These are phyloP conservation scores for Nakazawaea pomicola DNA, from an alignment of 805 yeast species.

Conservation along the genomic window DNA sequence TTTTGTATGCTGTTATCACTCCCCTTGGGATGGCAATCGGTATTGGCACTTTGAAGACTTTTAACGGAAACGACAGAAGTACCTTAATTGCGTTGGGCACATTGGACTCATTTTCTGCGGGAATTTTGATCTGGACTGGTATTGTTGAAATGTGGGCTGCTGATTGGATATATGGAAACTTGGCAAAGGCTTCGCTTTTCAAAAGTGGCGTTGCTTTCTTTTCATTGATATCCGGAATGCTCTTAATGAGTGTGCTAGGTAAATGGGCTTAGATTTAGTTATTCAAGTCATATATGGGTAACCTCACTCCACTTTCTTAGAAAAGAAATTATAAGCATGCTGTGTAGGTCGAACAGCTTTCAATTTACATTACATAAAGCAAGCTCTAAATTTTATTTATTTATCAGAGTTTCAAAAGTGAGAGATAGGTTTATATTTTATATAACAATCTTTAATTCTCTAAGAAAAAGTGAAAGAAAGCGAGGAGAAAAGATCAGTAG, in stretches of 20 bases:
- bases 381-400: too few species aligned
- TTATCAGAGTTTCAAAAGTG: too few species aligned
- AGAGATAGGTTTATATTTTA: too few species aligned
- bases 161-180: background rate
- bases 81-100: background rate
- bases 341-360: too few species aligned
- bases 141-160: background rate
- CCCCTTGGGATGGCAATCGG: background rate
- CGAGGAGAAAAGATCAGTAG: too few species aligned
- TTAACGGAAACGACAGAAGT: background rate
- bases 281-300: too few species aligned
- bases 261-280: background rate
- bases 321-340: too few species aligned
- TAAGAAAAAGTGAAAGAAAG: too few species aligned
- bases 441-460: too few species aligned
- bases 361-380: too few species aligned
- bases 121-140: background rate
- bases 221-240: background rate
- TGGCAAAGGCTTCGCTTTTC: background rate
- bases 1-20: background rate
- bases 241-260: background rate
- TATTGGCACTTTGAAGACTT: background rate
- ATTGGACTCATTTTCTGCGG: background rate
- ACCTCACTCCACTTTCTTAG: too few species aligned
- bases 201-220: background rate